A percentile compares a stretch with the other conserved stretches of the same genome.
Evolutionary conservation across 441 rosid species (phyloP).

Genomic region (Erodium trifolium): DNA sequence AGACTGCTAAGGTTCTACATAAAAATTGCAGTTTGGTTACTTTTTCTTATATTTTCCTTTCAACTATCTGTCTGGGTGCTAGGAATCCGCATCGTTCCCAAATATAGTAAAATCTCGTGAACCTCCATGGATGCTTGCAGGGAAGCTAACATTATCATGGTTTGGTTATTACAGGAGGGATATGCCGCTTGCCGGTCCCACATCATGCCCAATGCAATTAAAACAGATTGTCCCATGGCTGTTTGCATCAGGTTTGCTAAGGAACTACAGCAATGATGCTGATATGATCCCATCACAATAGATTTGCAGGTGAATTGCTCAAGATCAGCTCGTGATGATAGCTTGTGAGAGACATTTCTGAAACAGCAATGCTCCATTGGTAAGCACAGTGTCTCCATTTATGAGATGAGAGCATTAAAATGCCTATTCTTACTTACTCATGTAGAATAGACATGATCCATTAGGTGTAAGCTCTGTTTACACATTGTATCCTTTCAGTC

Average conservation of each 20-base stretch:
- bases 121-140: not conserved
- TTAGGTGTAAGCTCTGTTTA: too few species aligned
- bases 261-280: conserved; percentile 7
- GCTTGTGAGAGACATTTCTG: not conserved
- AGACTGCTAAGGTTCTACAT: not conserved
- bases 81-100: not conserved
- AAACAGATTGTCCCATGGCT: conserved; percentile 72
- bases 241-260: conserved; percentile 51
- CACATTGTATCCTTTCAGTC: too few species aligned
- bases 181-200: conserved; percentile 70
- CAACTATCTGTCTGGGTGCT: not conserved
- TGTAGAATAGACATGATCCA: too few species aligned
- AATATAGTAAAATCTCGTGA: not conserved
- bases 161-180: conserved; percentile 52
- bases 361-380: not conserved
- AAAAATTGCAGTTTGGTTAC: too few species aligned
- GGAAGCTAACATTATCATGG: not conserved
- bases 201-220: conserved; percentile 57
- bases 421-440: too few species aligned
- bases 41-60: not conserved
- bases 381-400: not conserved
- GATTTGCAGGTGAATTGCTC: conserved; percentile 1
- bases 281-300: not conserved
- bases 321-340: not conserved
- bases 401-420: too few species aligned